Base-by-base conservation (phyloP, 1,139 yeast genomes). In the Yamadazyma blattariae region DNA sequence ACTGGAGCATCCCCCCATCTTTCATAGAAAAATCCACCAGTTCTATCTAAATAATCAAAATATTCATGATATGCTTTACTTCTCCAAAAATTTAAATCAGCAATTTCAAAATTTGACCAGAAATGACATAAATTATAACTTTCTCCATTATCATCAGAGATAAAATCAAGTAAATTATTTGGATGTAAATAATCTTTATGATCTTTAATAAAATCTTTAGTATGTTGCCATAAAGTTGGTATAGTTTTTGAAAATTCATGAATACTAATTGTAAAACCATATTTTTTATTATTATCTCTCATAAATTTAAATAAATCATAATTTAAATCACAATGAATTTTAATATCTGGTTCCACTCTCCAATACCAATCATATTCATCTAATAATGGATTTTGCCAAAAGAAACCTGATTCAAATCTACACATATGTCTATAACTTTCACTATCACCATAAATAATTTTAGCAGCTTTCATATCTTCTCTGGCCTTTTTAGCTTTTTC, bases 1-100 rank as follows among this genome's bases (percentile, higher is more conserved):
- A 88, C 78, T 5, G 96, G 96, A 0, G 96, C 96, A 59, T 89
- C 96, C 22, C 96, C 96, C 97, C 97, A 89, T 56, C 96, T 71
- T 58, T 89, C 96, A 58, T 89, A 89, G 64, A 85, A 89, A 64
- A 89, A 89, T 3, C 95, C 95, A 26, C 96, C 96, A 1, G 82
- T 71, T 40, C 67, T 53, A 56, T 89, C 97, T 48, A 89, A 69
- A 47, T 71, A 61, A 14, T 85, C 77, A 51, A 89, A 89, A 59
- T 79, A 89, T 29, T 71, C 72, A 12, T 68, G 58, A 58, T 89
- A 89, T 2, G 81, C 79, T 29, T 75, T 69, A 9, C 77, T 62
- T 49, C 95, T 64, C 82, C 87, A 87, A 54, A 89, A 82, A 45
- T 82, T 82, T 49, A 89, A 67, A 41, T 79, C 76, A 1, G 82